Base-by-base conservation (phyloP, 2,329 filamentous ascomycete genomes). In the Metarhizium sp. region DNA sequence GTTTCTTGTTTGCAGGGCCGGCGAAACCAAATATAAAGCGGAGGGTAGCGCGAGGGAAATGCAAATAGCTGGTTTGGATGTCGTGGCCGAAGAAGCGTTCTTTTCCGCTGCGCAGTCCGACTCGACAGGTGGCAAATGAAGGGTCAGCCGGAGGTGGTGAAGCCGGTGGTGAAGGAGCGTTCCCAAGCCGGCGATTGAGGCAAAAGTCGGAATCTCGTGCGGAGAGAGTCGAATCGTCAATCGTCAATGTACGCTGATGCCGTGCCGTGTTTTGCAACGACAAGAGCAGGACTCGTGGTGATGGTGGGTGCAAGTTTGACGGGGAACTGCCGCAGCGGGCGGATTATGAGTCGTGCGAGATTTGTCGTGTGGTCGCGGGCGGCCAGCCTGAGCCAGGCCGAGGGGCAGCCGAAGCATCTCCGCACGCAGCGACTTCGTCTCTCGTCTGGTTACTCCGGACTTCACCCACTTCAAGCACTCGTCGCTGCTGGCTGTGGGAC, bases 291-390 rank as follows among this genome's bases (percentile, higher is more conserved):
- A 10, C 6, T 50, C 42, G 52, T 47, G 52, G 40, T 50, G 30
- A 54, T 47, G 51, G 38, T 42, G 40, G 56, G 16, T 53, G 20
- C 52, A 56, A 20, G 50, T 51, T 57, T 16, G 46, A 25, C 42
- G 40, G 42, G 29, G 4, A 16, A 2, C 52, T 50, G 52, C 30
- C 16, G 40, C 54, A 42, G 51, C 52, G 52, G 47, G 32, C 45
- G 42, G 47, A 34, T 20, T 45, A 49, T 56, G 56, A 30, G 58
- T 55, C 49, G 50, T 40, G 45, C 45, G 52, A 50, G 40, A 56
- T 56, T 58, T 58, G 57, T 50, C n/a, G 16, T 46, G 32, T 11
- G 32, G 32, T 34, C 10, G 32, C 32, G 32, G 32, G 7, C 7
- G 50, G 47, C 32, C 29, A 7, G 42, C 42, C 32, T 51, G 18